Conservation (phyloP, 345 rosid species). For the Odontarrhena argentea region DNA sequence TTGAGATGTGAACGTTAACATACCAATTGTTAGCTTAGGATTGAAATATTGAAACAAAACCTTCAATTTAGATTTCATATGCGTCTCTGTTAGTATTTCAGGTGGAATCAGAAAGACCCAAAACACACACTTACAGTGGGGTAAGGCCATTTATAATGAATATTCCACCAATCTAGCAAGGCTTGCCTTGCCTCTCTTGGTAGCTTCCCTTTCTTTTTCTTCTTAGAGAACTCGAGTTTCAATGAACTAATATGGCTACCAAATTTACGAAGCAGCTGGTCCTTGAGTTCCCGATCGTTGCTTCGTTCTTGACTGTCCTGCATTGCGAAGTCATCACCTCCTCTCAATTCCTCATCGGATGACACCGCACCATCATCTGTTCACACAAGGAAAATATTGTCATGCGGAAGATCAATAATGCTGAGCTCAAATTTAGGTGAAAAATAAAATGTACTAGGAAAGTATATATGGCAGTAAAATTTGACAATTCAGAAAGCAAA, state of each 20-base stretch:
- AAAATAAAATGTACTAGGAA: not conserved
- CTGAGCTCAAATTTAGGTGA: not conserved
- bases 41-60: no score
- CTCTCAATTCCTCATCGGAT: slow-evolving; percentile 73
- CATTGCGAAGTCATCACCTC: slow-evolving; percentile 55
- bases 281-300: slow-evolving; percentile 69
- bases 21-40: not conserved
- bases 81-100: no score
- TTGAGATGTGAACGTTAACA: not conserved
- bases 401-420: not conserved
- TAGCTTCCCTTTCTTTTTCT: slow-evolving; percentile 85
- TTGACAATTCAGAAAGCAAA: no score
- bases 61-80: no score
- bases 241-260: slow-evolving; percentile 75
- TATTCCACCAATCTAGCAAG: slow-evolving; percentile 78
- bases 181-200: slow-evolving; percentile 85
- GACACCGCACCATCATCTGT: slow-evolving; percentile 63
- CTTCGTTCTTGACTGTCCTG: slow-evolving; percentile 51
- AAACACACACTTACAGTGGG: slow-evolving; percentile 58
- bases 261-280: slow-evolving; percentile 58
- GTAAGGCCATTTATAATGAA: slow-evolving; percentile 88
- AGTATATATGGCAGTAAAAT: no score
- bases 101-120: no score
- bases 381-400: not conserved
- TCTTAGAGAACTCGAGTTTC: slow-evolving; percentile 82